Evolutionary conservation across 2,329 filamentous ascomycete species (phyloP).

Genomic region (Colletotrichum higginsianum): DNA sequence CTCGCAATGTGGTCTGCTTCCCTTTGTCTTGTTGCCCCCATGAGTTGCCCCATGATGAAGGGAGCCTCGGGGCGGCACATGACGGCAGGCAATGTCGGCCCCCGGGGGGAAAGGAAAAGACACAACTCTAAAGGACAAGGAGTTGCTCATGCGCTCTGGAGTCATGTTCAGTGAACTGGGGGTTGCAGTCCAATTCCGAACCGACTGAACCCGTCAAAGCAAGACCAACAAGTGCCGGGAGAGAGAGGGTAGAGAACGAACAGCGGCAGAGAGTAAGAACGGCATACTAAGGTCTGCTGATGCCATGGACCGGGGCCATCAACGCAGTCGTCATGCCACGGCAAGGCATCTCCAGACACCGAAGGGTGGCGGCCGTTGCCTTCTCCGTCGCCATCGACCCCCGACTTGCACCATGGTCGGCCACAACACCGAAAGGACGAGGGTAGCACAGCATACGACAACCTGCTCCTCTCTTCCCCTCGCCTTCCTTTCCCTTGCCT

Average conservation of each 20-base stretch:
- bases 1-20: slow-evolving; percentile 21
- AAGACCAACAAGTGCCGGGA: slow-evolving; percentile 14
- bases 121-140: slow-evolving; percentile 6
- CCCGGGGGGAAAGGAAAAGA: neutral
- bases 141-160: slow-evolving; percentile 24
- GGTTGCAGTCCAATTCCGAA: slow-evolving; percentile 13
- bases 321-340: slow-evolving; percentile 23
- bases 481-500: neutral
- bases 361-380: slow-evolving; percentile 8
- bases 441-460: neutral
- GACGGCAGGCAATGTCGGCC: slow-evolving; percentile 20
- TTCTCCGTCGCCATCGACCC: slow-evolving; percentile 20
- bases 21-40: neutral
- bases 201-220: slow-evolving; percentile 1
- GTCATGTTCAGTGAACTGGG: slow-evolving; percentile 20
- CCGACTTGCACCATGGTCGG: slow-evolving; percentile 13
- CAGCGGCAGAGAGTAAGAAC: neutral
- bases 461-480: neutral
- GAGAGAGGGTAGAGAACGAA: neutral
- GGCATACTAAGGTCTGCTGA: slow-evolving; percentile 14
- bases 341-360: slow-evolving; percentile 25
- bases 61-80: neutral
- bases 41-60: neutral
- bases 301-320: slow-evolving; percentile 32
- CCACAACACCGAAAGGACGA: slow-evolving; percentile 26